phyloP scores from a whole-genome alignment of 192 early-diverging fungal genomes.

The Spizellomyces sp. region DNA sequence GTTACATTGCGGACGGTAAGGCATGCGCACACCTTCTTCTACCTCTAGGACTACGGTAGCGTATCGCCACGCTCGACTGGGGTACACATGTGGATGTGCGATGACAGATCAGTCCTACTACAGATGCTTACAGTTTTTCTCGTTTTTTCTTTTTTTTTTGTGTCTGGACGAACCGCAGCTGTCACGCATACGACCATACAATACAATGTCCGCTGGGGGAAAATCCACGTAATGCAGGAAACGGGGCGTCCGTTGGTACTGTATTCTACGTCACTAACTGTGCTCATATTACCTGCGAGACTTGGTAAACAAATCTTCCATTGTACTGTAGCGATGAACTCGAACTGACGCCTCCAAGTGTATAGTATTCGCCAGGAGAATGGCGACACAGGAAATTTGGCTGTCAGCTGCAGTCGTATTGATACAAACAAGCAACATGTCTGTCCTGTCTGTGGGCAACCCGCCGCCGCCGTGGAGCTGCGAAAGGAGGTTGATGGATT shows the following conservation, averaged over 20 bases:
- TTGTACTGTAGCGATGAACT: too few species aligned
- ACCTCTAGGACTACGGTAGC: background rate
- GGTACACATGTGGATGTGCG: too few species aligned
- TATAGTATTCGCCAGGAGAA: constrained; percentile 15
- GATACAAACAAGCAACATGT: too few species aligned
- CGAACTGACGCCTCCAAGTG: too few species aligned
- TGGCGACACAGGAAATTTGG: background rate
- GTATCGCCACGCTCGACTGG: background rate
- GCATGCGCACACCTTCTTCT: background rate
- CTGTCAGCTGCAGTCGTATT: too few species aligned
- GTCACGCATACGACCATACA: constrained; percentile 19
- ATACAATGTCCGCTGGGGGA: constrained; percentile 14
- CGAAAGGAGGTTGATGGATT: background rate
- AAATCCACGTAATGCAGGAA: background rate
- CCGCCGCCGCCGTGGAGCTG: constrained; percentile 12
- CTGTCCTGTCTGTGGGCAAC: constrained; percentile 20
- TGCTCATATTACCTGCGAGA: constrained; percentile 27
- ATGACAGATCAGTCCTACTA: too few species aligned
- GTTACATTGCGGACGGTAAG: constrained; percentile 29
- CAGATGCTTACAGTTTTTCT: background rate
- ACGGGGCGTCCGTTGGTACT: background rate
- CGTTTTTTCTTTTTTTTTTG: background rate
- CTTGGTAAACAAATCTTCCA: constrained; percentile 1
- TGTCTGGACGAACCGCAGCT: background rate
- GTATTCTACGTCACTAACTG: constrained; percentile 27